Evolutionary conservation across 1,139 yeast species (phyloP).

Genomic region (Meyerozyma guilliermondii): DNA sequence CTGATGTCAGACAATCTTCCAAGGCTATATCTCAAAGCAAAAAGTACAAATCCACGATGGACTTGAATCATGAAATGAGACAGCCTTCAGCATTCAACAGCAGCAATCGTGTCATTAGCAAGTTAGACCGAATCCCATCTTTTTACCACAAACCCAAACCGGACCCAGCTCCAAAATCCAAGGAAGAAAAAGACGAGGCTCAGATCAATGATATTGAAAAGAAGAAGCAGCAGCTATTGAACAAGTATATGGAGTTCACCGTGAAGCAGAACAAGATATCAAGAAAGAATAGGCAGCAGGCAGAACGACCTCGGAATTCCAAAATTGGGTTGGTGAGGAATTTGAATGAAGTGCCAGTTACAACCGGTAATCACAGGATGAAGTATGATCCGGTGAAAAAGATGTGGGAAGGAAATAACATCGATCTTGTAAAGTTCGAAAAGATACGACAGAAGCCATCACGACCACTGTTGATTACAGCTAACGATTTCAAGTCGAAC

Average conservation of each 20-base stretch:
- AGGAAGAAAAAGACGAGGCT: constrained; percentile 10
- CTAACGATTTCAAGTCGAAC: constrained; percentile 20
- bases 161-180: constrained; percentile 7
- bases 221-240: constrained; percentile 22
- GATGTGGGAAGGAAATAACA: constrained; percentile 69
- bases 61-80: constrained; percentile 12
- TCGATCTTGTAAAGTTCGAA: constrained; percentile 37
- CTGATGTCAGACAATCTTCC: constrained; percentile 13
- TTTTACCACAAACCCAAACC: constrained; percentile 21
- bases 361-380: constrained; percentile 33
- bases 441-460: constrained; percentile 10
- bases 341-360: constrained; percentile 22
- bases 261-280: constrained; percentile 14
- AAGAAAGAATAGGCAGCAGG: constrained; percentile 4
- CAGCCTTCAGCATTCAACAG: constrained; percentile 26
- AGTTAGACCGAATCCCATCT: constrained; percentile 41
- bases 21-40: constrained; percentile 9
- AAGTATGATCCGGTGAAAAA: constrained; percentile 46
- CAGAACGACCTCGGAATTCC: constrained; percentile 3
- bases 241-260: constrained; percentile 23
- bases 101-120: constrained; percentile 30
- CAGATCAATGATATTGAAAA: constrained; percentile 14
- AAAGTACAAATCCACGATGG: constrained; percentile 32
- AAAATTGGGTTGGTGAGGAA: constrained; percentile 31
- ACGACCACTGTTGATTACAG: constrained; percentile 8